Conservation (phyloP, 192 early-diverging fungal genomes). For the Rhizophagus prolifer region DNA sequence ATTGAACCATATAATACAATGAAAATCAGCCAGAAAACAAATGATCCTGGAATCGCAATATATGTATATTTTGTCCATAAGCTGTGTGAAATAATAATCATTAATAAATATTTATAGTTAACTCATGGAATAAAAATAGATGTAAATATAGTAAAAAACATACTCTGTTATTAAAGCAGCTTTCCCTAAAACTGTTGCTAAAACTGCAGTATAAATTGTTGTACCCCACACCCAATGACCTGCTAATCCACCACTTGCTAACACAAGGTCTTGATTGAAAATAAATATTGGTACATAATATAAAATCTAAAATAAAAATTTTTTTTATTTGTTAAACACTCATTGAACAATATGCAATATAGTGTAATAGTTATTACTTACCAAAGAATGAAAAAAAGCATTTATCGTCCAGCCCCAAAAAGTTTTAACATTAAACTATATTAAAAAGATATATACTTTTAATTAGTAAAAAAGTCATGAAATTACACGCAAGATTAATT, state of each 20-base stretch:
- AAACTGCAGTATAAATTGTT: slow-evolving; percentile 84
- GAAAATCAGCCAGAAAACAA: slow-evolving; percentile 84
- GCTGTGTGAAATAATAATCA: slow-evolving; percentile 35
- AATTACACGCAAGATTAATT: not conserved
- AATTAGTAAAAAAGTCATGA: not conserved
- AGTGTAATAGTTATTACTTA: slow-evolving; percentile 40
- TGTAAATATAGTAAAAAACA: not conserved
- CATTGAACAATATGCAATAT: slow-evolving; percentile 5
- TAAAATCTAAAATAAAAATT: slow-evolving; percentile 47
- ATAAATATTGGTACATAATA: slow-evolving; percentile 69
- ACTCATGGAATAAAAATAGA: not conserved
- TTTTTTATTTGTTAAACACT: not conserved
- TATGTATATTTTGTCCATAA: slow-evolving; percentile 96
- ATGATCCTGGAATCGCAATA: slow-evolving; percentile 86
- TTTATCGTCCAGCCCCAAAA: slow-evolving; percentile 95
- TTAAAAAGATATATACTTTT: not conserved
- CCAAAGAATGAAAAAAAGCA: slow-evolving; percentile 89
- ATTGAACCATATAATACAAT: slow-evolving; percentile 82
- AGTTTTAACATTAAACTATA: slow-evolving; percentile 73
- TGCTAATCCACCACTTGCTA: slow-evolving; percentile 66
- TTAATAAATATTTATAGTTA: not conserved
- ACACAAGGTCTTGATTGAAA: slow-evolving; percentile 68
- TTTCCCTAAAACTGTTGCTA: slow-evolving; percentile 88
- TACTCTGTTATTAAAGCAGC: slow-evolving; percentile 86
- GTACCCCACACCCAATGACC: slow-evolving; percentile 92